Conservation (phyloP, 75 land plant species). For the Picea glauca region DNA sequence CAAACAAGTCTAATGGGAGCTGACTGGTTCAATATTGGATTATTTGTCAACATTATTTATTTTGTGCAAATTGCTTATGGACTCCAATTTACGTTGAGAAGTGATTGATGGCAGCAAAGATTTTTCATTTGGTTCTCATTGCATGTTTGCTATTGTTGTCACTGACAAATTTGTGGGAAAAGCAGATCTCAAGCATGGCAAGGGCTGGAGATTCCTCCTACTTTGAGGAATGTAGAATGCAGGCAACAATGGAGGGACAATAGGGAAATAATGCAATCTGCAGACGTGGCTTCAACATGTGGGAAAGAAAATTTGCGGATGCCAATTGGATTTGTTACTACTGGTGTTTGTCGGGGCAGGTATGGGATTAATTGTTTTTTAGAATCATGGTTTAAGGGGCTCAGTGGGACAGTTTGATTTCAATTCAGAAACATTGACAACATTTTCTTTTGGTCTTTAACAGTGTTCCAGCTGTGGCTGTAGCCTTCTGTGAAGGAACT, state of each 20-base stretch:
- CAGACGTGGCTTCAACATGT: too few species aligned
- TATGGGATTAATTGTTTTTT: neutral
- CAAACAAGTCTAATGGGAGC: neutral
- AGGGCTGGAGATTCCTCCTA: conserved; percentile 37
- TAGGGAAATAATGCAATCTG: too few species aligned
- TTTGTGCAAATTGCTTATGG: neutral
- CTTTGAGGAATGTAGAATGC: conserved; percentile 6
- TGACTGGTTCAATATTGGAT: neutral
- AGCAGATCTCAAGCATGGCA: conserved; percentile 21
- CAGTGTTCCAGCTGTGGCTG: conserved; percentile 50
- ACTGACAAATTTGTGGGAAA: neutral
- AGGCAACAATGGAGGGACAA: too few species aligned
- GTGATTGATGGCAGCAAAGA: too few species aligned
- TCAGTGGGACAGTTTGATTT: neutral
- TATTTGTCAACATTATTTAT: neutral
- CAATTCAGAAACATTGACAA: neutral
- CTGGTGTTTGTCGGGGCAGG: conserved; percentile 60
- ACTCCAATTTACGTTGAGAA: neutral
- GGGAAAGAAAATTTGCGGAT: conserved; percentile 8
- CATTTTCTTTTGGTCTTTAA: neutral
- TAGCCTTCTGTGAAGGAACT: conserved; percentile 46
- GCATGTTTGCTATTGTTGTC: neutral
- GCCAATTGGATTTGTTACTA: conserved; percentile 65
- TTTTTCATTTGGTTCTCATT: neutral
- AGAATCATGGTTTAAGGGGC: neutral